These are phyloP conservation scores for Yarrowia sp. DNA, from an alignment of 805 yeast genomes.

Conservation along the genomic window DNA sequence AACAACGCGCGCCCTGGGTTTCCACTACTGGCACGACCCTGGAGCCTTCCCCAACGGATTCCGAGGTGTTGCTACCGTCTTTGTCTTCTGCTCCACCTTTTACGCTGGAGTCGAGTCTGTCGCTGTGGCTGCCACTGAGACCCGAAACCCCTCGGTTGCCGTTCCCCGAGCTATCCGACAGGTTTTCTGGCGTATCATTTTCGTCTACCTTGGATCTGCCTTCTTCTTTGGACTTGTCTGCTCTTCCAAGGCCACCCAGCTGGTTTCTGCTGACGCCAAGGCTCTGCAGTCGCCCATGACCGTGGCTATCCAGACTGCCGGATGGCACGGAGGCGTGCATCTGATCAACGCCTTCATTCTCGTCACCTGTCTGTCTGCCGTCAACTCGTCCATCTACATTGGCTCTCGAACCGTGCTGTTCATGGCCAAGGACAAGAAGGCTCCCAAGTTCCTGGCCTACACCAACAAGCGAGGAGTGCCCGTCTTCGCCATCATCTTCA, in stretches of 20 bases:
- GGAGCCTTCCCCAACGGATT: conserved; percentile 56
- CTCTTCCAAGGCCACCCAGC: conserved; percentile 60
- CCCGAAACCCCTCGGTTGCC: conserved; percentile 65
- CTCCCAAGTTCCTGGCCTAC: conserved; percentile 62
- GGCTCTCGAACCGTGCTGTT: conserved; percentile 72
- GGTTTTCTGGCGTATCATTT: conserved; percentile 62
- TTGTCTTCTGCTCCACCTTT: conserved; percentile 66
- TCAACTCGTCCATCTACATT: conserved; percentile 71
- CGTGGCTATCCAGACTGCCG: conserved; percentile 58
- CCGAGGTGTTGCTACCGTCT: conserved; percentile 61
- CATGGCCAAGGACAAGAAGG: conserved; percentile 66
- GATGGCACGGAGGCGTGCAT: conserved; percentile 61
- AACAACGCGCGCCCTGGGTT: conserved; percentile 63
- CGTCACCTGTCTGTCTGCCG: conserved; percentile 69
- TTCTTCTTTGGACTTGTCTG: conserved; percentile 66
- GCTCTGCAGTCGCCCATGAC: conserved; percentile 60
- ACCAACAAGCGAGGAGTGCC: conserved; percentile 71
- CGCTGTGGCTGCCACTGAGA: conserved; percentile 70
- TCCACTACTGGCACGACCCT: conserved; percentile 63
- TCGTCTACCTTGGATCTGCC: conserved; percentile 65
- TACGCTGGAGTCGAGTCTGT: conserved; percentile 67
- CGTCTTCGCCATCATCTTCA: conserved; percentile 61
- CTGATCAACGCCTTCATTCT: conserved; percentile 68
- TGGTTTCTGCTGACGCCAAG: conserved; percentile 54
- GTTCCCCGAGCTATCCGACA: conserved; percentile 67